Base-by-base conservation (phyloP, 2,329 filamentous ascomycete genomes). In the Trichoderma atrobrunneum region DNA sequence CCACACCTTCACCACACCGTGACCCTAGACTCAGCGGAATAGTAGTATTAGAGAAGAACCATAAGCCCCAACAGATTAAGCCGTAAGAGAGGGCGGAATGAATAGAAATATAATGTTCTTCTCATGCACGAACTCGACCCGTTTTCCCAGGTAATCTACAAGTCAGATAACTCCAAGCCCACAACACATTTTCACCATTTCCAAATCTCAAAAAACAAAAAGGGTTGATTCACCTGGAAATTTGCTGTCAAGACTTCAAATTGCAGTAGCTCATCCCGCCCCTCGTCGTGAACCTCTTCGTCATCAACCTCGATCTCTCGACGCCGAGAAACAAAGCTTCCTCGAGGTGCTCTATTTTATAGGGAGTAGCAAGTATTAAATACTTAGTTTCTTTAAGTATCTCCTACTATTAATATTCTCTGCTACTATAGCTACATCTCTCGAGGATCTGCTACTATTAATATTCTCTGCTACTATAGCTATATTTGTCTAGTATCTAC, bases 231-330 rank as follows among this genome's bases (percentile, higher is more conserved):
- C 10, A 51, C 14, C 28, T 48, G 5, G 2, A 21, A 36, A 5
- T 71, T 34, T 72, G 62, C 39, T 62, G 70, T 12, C 73, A 62
- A 51, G 74, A 72, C 28, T 59, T 78, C 7, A 70, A 76, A 5
- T 21, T 59, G 1, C 26, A 43, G 28, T 72, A 64, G 43, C 68
- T 78, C 30, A 72, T 78, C 8, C 75, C 73, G 3, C 75, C 78
- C 21, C 74, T 79, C 18, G 74, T 74, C 12, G 34, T 57, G 51
- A 72, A 69, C 12, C 73, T 79, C 24, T 77, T 79, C 68, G 24
- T 74, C 68, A 72, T 78, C 63, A 77, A 79, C 21, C 59, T 79
- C 3, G 74, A 76, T 4, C 72, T 79, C 24, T 76, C 76, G 5
- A 48, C 78, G 21, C 32, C 32, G 32, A 34, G 32, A 34, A 34